Evolutionary conservation across 108 stramenopile genomes (phyloP).

Genomic region (Nitzschia palea): DNA sequence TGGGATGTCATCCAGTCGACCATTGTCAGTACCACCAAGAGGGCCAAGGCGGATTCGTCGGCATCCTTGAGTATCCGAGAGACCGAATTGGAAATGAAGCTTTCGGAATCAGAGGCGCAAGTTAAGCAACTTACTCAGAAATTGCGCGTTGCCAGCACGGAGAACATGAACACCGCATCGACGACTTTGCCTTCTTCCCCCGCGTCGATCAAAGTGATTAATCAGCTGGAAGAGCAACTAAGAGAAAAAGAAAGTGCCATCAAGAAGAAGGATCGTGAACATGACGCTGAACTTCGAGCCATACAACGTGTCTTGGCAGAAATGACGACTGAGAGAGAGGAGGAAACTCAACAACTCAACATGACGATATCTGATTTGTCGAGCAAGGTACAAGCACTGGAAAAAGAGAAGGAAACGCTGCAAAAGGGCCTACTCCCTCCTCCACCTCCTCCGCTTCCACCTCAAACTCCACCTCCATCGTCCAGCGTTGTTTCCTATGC

Average conservation of each 20-base stretch:
- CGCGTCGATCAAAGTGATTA: background rate
- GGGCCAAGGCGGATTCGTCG: background rate
- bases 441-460: slow-evolving; percentile 6
- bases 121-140: background rate
- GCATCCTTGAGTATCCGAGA: background rate
- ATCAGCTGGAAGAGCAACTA: slow-evolving; percentile 25
- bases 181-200: background rate
- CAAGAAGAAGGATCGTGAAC: slow-evolving; percentile 28
- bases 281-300: slow-evolving; percentile 43
- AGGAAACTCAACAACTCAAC: slow-evolving; percentile 12
- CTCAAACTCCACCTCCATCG: background rate
- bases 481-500: background rate
- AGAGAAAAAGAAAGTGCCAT: background rate
- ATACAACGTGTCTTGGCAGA: slow-evolving; percentile 59
- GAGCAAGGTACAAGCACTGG: background rate
- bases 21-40: slow-evolving; percentile 12
- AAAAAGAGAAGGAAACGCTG: background rate
- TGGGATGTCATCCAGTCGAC: slow-evolving; percentile 44
- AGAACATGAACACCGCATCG: background rate
- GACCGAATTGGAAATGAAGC: slow-evolving; percentile 20
- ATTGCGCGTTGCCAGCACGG: background rate
- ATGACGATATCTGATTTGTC: background rate
- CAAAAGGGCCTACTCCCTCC: background rate
- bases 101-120: slow-evolving; percentile 9
- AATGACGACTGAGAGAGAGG: slow-evolving; percentile 32